phyloP scores from a whole-genome alignment of 208 protist genomes.

The Wallacemonas rigidus region DNA sequence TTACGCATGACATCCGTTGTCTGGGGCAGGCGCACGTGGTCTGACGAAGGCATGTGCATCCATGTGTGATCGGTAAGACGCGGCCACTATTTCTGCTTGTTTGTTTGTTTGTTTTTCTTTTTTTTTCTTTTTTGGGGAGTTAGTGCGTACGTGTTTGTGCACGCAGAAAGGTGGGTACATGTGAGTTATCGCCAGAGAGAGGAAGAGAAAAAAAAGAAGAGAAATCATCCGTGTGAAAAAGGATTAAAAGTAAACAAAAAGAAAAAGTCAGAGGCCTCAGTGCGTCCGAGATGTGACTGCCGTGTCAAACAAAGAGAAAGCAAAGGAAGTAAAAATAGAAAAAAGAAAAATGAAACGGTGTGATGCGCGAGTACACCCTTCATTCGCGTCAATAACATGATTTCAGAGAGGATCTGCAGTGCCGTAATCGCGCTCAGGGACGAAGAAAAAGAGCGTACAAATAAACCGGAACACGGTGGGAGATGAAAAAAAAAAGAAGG shows the following conservation, averaged over 20 bases:
- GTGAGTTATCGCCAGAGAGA: slow-evolving; percentile 6
- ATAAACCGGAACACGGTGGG: neutral
- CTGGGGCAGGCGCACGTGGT: no score
- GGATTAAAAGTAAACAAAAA: slow-evolving; percentile 3
- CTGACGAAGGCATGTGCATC: neutral
- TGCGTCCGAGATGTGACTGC: neutral
- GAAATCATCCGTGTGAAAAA: neutral
- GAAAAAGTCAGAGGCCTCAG: neutral
- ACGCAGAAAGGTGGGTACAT: neutral
- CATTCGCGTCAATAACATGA: no score
- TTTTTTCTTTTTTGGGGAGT: neutral
- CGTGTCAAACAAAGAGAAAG: neutral
- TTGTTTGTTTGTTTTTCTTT: neutral
- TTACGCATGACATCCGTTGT: no score
- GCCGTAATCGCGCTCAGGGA: neutral
- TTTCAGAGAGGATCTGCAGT: no score
- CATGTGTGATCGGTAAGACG: neutral
- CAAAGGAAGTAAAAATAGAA: neutral
- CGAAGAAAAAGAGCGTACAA: neutral
- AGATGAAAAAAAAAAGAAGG: neutral
- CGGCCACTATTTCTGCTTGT: neutral
- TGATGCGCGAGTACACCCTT: no score
- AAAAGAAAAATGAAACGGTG: neutral
- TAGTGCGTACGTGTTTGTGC: neutral
- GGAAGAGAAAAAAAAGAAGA: slow-evolving; percentile 1